Base-by-base conservation (phyloP, 2,329 filamentous ascomycete species). In the Harringtonia lauricola region DNA sequence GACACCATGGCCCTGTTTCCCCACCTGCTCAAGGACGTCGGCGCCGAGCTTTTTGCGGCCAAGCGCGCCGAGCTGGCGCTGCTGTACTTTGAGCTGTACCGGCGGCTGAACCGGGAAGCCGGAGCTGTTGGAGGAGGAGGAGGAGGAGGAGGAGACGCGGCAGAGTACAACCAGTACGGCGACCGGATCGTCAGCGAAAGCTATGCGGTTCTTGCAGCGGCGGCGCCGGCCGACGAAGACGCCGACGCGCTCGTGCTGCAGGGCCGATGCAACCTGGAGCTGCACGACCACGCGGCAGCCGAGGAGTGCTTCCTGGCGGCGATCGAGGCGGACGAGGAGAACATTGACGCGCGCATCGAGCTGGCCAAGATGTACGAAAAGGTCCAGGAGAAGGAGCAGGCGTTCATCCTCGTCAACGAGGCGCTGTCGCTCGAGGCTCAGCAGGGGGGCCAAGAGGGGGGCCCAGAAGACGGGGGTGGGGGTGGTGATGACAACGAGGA, bases 361-460 rank as follows among this genome's bases (percentile, higher is more conserved):
- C 69, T 95, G 10, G 86, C 86, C 13, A 88, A 84, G 54, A 77
- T 95, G 60, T 95, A 94, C 55, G 86, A 94, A 58, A 78, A 73
- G 49, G 74, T 74, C 36, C 80, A 80, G 49, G 77, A 82, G 63
- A 79, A 75, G 19, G 83, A 88, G 54, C 79, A 86, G 54, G 88
- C 88, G 1, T 76, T 88, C 46, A 79, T 83, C 47, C 75, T 88
- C 41, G 78, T 86, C 39, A 83, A 82, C 29, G 83, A 94, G 57
- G 80, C 86, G 9, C 74, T 90, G 52, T 70, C 76, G 28, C 65
- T 88, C 19, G 74, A 74, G 49, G 71, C 72, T 45, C 64, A 61
- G 12, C 64, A 64, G 42, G 30, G 49, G 48, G 42, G 49, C 46
- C 41, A 42, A 36, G 43, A 48, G 8, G 17, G 8, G 2, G 37